Percentiles rank a stretch among this genome's conserved stretches.
phyloP scores from a whole-genome alignment of 73 alveolate species.

The Urostyla sp. region DNA sequence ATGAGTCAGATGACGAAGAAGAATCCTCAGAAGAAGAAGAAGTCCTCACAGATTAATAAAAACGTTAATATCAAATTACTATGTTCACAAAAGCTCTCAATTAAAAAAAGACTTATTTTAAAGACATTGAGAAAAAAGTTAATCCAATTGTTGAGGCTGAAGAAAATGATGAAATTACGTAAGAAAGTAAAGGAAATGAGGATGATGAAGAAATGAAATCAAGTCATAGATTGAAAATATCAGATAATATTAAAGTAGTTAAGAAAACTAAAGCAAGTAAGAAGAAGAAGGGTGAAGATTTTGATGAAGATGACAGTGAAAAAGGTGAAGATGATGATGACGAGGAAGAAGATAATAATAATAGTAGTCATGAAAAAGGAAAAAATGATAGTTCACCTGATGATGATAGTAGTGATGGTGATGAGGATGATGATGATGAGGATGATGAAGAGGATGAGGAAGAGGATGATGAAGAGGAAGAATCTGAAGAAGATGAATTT shows the following conservation, averaged over 20 bases:
- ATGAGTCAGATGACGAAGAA: neutral
- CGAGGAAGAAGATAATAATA: neutral
- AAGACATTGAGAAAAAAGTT: constrained; percentile 17
- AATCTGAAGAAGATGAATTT: constrained; percentile 20
- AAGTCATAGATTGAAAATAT: neutral
- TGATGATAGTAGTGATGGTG: neutral
- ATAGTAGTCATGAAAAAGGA: neutral
- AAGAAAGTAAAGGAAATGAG: constrained; percentile 5
- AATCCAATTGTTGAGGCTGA: constrained; percentile 15
- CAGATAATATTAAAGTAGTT: neutral
- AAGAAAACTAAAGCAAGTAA: neutral
- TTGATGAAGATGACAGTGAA: neutral
- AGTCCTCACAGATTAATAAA: neutral
- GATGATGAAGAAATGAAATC: neutral
- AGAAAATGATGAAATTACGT: constrained; percentile 8
- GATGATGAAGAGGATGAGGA: constrained; percentile 4
- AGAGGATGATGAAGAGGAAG: constrained; percentile 4
- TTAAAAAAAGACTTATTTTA: constrained; percentile 17
- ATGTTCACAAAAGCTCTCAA: neutral
- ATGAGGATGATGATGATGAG: neutral
- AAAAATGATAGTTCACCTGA: no score
- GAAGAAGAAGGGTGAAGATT: constrained; percentile 7
- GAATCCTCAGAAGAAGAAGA: constrained; percentile 3
- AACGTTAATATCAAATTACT: neutral
- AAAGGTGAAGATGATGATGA: neutral